A percentile compares a stretch with the other conserved stretches of the same genome.
Conservation (phyloP, 1,139 yeast species). For the Diutina neorugosa region DNA sequence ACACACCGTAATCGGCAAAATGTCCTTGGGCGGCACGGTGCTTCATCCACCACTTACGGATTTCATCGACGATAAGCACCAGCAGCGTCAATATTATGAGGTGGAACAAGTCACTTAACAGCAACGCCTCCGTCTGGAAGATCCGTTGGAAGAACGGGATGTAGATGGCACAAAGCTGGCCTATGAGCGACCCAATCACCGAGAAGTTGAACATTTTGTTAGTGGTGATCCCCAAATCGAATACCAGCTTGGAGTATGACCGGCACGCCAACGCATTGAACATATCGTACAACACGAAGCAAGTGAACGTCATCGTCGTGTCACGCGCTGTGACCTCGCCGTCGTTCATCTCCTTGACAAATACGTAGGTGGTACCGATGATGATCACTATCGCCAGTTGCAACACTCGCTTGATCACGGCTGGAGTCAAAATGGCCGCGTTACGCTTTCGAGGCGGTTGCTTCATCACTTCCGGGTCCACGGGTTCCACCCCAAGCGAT, state of each 20-base stretch:
- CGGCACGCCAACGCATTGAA: constrained; percentile 91
- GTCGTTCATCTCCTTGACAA: constrained; percentile 74
- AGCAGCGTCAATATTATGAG: constrained; percentile 57
- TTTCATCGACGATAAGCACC: constrained; percentile 79
- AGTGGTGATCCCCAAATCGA: constrained; percentile 56
- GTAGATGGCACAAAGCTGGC: constrained; percentile 90
- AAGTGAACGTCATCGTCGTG: constrained; percentile 97
- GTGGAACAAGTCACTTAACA: constrained; percentile 52
- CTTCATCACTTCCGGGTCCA: constrained; percentile 86
- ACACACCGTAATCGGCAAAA: background rate
- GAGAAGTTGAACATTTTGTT: constrained; percentile 91
- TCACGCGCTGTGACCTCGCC: constrained; percentile 80
- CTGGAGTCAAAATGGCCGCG: constrained; percentile 65
- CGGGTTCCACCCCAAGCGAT: constrained; percentile 94
- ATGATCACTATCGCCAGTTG: constrained; percentile 64
- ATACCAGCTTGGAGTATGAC: constrained; percentile 69
- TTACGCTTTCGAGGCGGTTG: constrained; percentile 85
- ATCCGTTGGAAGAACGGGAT: constrained; percentile 83
- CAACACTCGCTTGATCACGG: constrained; percentile 58
- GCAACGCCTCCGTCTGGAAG: constrained; percentile 88
- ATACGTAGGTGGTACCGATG: constrained; percentile 75
- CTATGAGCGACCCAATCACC: constrained; percentile 76
- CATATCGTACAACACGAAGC: constrained; percentile 92
- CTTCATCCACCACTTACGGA: constrained; percentile 36
- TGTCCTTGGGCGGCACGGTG: background rate